A percentile compares a stretch with the other conserved stretches of the same genome.
These are phyloP conservation scores for Hygrocybe punicea DNA, from an alignment of 768 basidiomycete genomes.

Conservation along the genomic window DNA sequence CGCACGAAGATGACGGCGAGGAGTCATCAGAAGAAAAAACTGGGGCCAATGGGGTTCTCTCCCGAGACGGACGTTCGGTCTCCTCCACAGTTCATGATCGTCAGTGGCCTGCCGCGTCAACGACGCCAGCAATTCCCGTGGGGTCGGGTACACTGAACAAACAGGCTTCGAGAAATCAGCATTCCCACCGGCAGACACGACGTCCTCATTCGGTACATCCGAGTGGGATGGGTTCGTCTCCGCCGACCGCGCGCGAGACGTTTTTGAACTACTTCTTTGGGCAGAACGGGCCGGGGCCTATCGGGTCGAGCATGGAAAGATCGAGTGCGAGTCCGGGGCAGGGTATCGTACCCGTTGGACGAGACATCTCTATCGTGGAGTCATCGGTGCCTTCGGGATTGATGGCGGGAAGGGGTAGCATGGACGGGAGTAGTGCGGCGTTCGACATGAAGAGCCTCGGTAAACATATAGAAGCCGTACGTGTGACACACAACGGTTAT, in stretches of 20 bases:
- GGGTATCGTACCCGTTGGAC: conserved; percentile 50
- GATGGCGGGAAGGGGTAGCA: conserved; percentile 59
- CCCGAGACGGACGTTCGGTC: conserved; percentile 62
- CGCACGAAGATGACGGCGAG: conserved; percentile 63
- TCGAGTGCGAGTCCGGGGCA: conserved; percentile 21
- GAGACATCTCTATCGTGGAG: conserved; percentile 61
- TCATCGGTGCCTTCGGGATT: conserved; percentile 52
- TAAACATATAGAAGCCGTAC: conserved; percentile 94
- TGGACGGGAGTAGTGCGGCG: conserved; percentile 78
- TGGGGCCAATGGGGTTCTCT: conserved; percentile 51
- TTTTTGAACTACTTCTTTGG: conserved; percentile 99
- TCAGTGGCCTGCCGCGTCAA: conserved; percentile 44
- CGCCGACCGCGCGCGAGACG: conserved; percentile 73
- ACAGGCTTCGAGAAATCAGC: conserved; percentile 21
- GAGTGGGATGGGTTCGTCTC: conserved; percentile 25
- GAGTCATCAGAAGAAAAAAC: conserved; percentile 52
- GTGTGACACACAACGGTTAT: conserved; percentile 37
- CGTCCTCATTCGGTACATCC: conserved; percentile 2
- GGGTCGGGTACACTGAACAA: conserved; percentile 19
- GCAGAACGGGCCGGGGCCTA: conserved; percentile 76
- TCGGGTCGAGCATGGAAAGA: conserved; percentile 51
- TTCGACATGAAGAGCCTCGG: conserved; percentile 99
- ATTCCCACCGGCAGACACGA: conserved; percentile 13
- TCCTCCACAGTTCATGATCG: conserved; percentile 79
- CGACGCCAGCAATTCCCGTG: conserved; percentile 11